Base-by-base conservation (phyloP, 345 rosid species). In the Rubroshorea leprosula region DNA sequence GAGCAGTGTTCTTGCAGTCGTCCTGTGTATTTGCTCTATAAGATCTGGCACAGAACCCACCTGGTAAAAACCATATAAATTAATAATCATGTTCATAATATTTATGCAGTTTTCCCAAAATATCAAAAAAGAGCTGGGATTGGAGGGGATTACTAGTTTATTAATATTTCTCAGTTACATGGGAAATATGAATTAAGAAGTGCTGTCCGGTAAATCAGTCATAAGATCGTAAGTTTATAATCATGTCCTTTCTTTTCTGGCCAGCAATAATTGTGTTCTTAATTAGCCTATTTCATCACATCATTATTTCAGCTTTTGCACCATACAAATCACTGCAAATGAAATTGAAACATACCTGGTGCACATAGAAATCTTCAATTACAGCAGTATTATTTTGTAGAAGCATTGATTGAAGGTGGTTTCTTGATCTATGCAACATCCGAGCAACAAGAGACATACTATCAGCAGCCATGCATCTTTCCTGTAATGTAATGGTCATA, bases 401-500 rank as follows among this genome's bases (percentile, higher is more conserved):
- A 68, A 94, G 90, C 95, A 87, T 83, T 23, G 95, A 87, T 63
- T 94, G 97, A 58, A 94, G 85, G 80, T 83, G 95, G 58, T 87
- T 72, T 81, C 80, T 94, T 63, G 99, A 90, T 74, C 81, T 90
- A 65, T 85, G 82, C 76, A 94, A 70, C 58, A 84, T 71, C 68
- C 78, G 95, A 74, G 95, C 89, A 63, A 90, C 97, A 69, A 94
- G 86, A 61, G 86, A 76, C 53, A 82, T 9, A 17, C 84, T 81
- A 60, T 94, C 92, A 29, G 87, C 96, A 54, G 73, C 99, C 7
- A 86, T 78, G 75, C 99, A 94, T 73, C 99, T 85, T 80, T 94
- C 99, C 99, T 94, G 87, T 72, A 76, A 76, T 25, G 66, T 23
- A 62, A 77, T 59, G 19, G 60, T 55, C 64, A 50, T 39, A 61